Evolutionary conservation across 1,284 basidiomycete species (phyloP).

Genomic region (Puccinia brachypodii): DNA sequence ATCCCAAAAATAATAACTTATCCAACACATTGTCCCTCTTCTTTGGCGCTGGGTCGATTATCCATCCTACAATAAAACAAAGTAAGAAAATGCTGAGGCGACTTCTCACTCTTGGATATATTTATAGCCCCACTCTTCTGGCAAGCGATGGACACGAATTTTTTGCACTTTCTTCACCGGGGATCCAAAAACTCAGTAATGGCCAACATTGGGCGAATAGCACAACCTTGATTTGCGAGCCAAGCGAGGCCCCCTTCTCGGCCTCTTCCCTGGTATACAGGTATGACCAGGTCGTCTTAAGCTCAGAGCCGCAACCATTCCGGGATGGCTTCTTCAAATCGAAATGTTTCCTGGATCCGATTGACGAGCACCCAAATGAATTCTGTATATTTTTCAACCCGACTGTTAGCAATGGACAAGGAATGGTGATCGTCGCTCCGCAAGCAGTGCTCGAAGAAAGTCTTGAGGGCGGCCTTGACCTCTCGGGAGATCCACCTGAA

Average conservation of each 20-base stretch:
- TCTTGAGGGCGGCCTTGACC: not conserved
- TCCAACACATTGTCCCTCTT: too few species aligned
- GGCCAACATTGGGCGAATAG: not conserved
- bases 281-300: not conserved
- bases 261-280: not conserved
- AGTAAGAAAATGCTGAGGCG: not conserved
- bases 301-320: not conserved
- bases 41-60: too few species aligned
- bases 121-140: not conserved
- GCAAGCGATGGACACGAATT: not conserved
- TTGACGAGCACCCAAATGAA: not conserved
- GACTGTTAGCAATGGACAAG: conserved; percentile 6
- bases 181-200: not conserved
- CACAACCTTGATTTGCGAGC: not conserved
- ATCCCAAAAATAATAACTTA: too few species aligned
- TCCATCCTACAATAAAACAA: too few species aligned
- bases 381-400: conserved; percentile 24
- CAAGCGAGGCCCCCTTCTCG: not conserved
- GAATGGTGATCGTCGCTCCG: conserved; percentile 6
- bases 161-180: not conserved
- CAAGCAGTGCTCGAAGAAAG: not conserved
- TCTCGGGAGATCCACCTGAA: not conserved
- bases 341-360: not conserved
- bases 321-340: conserved; percentile 17
- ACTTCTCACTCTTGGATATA: not conserved